These are phyloP conservation scores for Rhodocollybia butyracea DNA, from an alignment of 768 basidiomycete species.

Conservation along the genomic window DNA sequence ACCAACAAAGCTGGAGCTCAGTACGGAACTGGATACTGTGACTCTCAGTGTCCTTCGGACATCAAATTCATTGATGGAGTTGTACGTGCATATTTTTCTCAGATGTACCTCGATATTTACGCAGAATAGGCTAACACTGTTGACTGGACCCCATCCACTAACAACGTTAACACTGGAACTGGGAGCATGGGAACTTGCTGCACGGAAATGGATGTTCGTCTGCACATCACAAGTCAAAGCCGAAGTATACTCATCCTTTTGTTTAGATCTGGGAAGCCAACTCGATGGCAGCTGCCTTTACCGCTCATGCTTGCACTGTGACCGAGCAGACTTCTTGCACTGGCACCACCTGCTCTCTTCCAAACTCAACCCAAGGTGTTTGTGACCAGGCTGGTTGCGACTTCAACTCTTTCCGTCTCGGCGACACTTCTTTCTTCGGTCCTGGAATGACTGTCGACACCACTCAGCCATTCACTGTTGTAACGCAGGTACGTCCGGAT, in stretches of 20 bases:
- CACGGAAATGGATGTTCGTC: slow-evolving; percentile 32
- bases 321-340: slow-evolving; percentile 32
- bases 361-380: slow-evolving; percentile 25
- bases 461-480: slow-evolving; percentile 35
- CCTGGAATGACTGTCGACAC: slow-evolving; percentile 38
- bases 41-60: slow-evolving; percentile 60
- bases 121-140: slow-evolving; percentile 34
- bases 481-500: too few relatives aligned
- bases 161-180: slow-evolving; percentile 32
- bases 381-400: slow-evolving; percentile 46
- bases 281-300: slow-evolving; percentile 34
- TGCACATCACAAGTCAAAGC: neutral
- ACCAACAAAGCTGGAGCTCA: slow-evolving; percentile 52
- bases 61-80: slow-evolving; percentile 62
- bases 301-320: slow-evolving; percentile 38
- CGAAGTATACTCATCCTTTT: neutral
- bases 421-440: slow-evolving; percentile 38
- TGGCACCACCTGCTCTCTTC: slow-evolving; percentile 26
- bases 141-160: slow-evolving; percentile 26
- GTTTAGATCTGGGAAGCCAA: slow-evolving; percentile 34
- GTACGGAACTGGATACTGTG: slow-evolving; percentile 66
- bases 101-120: neutral
- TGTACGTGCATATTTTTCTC: slow-evolving; percentile 16
- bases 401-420: slow-evolving; percentile 47
- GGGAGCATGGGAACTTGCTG: slow-evolving; percentile 36